Conservation (phyloP, 148 eudicot genomes). For the Oxyria digyna region DNA sequence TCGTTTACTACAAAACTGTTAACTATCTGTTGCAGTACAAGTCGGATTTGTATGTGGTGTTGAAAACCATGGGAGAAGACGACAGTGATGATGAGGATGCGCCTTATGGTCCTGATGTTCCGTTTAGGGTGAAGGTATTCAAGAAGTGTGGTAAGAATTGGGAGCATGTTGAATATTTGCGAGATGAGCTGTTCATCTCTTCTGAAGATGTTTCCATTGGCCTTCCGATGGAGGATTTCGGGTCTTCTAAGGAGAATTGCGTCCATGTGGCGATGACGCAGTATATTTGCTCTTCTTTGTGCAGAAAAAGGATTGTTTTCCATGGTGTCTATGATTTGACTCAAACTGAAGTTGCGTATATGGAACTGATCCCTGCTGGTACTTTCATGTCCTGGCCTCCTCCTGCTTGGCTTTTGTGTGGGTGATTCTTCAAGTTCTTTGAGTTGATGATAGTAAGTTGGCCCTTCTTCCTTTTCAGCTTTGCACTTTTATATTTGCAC, state of each 20-base stretch:
- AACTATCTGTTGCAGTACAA: background rate
- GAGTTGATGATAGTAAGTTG: background rate
- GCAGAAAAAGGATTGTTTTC: background rate
- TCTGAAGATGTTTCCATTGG: background rate
- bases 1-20: background rate
- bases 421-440: background rate
- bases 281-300: background rate
- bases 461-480: background rate
- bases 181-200: background rate
- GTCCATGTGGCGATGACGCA: background rate
- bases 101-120: background rate
- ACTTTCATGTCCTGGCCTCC: background rate
- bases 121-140: background rate
- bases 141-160: background rate
- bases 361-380: background rate
- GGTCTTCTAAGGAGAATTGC: background rate
- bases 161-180: background rate
- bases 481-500: no score
- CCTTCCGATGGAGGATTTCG: background rate
- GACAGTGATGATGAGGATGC: no score
- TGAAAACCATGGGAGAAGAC: no score
- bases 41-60: background rate
- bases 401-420: background rate
- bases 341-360: no score
- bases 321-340: background rate